Percentiles rank a stretch among this genome's conserved stretches.
These are phyloP conservation scores for Ettlia oleoabundans DNA, from an alignment of 139 green algal genomes.

Conservation along the genomic window DNA sequence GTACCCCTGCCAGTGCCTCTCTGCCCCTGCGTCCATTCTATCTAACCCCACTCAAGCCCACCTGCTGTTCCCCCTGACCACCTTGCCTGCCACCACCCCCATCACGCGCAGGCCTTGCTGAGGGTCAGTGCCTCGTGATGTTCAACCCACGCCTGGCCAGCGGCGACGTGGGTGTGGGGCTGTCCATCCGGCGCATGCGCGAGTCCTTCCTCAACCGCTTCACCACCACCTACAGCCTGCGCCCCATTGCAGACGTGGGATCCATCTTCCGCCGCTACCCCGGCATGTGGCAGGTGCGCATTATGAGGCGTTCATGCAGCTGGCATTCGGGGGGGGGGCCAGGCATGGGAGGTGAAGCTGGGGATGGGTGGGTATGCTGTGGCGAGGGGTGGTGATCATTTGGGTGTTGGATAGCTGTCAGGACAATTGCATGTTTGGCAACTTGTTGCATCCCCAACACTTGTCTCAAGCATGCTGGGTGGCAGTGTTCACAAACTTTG, in stretches of 20 bases:
- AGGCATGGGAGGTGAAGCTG: background rate
- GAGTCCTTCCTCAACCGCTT: constrained; percentile 85
- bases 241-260: constrained; percentile 81
- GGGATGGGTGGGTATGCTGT: background rate
- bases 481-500: no score
- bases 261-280: constrained; percentile 80
- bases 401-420: background rate
- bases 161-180: constrained; percentile 93
- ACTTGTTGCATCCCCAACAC: background rate
- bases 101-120: background rate
- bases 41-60: no score
- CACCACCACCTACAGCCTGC: constrained; percentile 85
- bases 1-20: no score
- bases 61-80: no score
- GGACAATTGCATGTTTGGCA: background rate
- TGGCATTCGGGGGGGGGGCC: background rate
- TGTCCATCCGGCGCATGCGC: constrained; percentile 87
- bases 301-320: no score
- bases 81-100: no score
- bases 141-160: constrained; percentile 92
- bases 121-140: constrained; percentile 73
- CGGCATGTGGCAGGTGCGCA: constrained; percentile 75
- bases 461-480: background rate
- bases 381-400: no score
- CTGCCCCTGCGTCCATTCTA: no score